Evolutionary conservation across 345 rosid species (phyloP).

Genomic region (Iberis pinnata): DNA sequence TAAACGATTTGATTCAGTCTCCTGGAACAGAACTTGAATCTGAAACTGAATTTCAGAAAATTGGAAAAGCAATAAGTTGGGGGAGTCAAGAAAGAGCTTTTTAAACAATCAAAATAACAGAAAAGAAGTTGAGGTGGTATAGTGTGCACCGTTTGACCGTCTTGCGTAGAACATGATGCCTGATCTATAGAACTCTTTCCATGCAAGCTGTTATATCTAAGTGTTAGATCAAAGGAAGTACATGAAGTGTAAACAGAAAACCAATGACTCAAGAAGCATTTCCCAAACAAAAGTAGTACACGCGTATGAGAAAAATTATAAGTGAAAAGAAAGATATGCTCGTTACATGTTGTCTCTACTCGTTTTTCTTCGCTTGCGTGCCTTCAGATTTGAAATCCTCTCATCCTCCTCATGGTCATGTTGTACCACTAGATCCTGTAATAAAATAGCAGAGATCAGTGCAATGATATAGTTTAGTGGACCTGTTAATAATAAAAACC

Average conservation of each 20-base stretch:
- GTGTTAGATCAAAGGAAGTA: constrained; percentile 1
- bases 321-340: constrained; percentile 1
- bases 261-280: background rate
- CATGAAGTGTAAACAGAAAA: constrained; percentile 17
- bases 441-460: constrained; percentile 14
- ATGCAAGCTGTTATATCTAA: constrained; percentile 15
- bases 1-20: background rate
- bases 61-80: constrained; percentile 1
- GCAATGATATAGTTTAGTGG: background rate
- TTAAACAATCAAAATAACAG: background rate
- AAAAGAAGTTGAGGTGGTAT: constrained; percentile 11
- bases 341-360: constrained; percentile 36
- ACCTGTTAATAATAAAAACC: background rate
- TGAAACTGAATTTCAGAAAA: constrained; percentile 2
- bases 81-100: background rate
- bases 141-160: constrained; percentile 4
- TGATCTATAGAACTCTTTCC: constrained; percentile 11
- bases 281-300: constrained; percentile 1
- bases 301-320: background rate
- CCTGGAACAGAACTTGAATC: constrained; percentile 1
- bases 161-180: constrained; percentile 27
- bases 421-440: constrained; percentile 37
- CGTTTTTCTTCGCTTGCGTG: constrained; percentile 42
- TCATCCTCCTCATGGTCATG: constrained; percentile 32
- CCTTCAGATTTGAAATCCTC: constrained; percentile 27